Conservation (phyloP, 306 rosid species). For the Cucurbita ficifolia region DNA sequence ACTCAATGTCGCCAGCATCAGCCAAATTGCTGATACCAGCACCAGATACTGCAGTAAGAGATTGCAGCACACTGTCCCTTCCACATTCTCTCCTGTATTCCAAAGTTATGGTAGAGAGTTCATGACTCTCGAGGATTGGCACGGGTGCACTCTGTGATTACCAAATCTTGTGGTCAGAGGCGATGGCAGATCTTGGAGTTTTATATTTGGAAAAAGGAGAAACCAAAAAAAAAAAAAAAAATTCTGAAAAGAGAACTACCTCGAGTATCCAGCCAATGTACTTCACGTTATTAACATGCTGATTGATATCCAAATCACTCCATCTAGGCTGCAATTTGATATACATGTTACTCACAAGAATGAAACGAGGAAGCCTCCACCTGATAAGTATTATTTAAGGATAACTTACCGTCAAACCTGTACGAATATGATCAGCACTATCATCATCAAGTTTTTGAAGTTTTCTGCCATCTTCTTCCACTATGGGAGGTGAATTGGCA, state of each 20-base stretch:
- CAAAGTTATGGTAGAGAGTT: slow-evolving; percentile 58
- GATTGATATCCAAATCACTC: slow-evolving; percentile 87
- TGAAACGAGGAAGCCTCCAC: neutral
- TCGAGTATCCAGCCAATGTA: slow-evolving; percentile 99
- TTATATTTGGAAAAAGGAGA: neutral
- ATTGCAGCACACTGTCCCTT: slow-evolving; percentile 85
- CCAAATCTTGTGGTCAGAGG: neutral
- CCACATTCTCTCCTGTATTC: slow-evolving; percentile 99
- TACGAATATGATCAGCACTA: slow-evolving; percentile 46
- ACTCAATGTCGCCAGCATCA: slow-evolving; percentile 43
- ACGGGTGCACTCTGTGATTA: slow-evolving; percentile 85
- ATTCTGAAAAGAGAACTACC: slow-evolving; percentile 23
- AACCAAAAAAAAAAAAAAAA: too few species aligned
- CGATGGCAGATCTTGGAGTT: neutral
- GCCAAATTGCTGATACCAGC: slow-evolving; percentile 41
- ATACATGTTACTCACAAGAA: neutral
- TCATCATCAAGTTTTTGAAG: slow-evolving; percentile 64
- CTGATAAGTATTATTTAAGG: neutral
- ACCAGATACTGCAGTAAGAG: slow-evolving; percentile 52
- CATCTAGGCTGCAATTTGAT: slow-evolving; percentile 67
- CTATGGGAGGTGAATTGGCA: slow-evolving; percentile 51
- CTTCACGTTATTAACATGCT: slow-evolving; percentile 98
- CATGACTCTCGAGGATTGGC: slow-evolving; percentile 84
- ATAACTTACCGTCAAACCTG: slow-evolving; percentile 62
- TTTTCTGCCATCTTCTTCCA: slow-evolving; percentile 84